A percentile compares a stretch with the other conserved stretches of the same genome.
Evolutionary conservation across 2,329 filamentous ascomycete species (phyloP).

Genomic region (Aureobasidium sp.): DNA sequence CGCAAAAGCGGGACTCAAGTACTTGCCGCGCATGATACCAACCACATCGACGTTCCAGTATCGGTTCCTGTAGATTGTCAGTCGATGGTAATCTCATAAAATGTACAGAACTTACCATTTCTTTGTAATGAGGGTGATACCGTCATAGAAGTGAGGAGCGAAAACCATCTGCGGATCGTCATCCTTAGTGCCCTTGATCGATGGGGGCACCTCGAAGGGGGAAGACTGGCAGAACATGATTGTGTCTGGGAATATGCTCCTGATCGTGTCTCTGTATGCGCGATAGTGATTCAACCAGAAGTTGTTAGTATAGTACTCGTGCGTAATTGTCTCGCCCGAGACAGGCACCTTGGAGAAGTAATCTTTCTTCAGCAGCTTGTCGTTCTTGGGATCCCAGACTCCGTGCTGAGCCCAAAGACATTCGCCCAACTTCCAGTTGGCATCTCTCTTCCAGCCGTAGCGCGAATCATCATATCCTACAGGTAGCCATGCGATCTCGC

Average conservation of each 20-base stretch:
- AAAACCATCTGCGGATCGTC: constrained; percentile 89
- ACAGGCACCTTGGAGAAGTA: constrained; percentile 77
- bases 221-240: constrained; percentile 89
- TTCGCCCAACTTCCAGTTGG: constrained; percentile 84
- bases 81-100: neutral
- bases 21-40: constrained; percentile 80
- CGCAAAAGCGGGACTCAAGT: constrained; percentile 80
- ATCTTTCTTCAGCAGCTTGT: constrained; percentile 70
- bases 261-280: constrained; percentile 64
- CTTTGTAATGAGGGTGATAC: constrained; percentile 93
- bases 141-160: constrained; percentile 93
- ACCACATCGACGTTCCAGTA: constrained; percentile 96
- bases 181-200: constrained; percentile 76
- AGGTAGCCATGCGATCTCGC: constrained; percentile 75
- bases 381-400: constrained; percentile 77
- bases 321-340: constrained; percentile 66
- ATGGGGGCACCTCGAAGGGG: constrained; percentile 82
- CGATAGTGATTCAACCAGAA: constrained; percentile 87
- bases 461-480: constrained; percentile 73
- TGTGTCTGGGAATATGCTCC: constrained; percentile 65
- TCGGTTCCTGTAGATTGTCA: constrained; percentile 54
- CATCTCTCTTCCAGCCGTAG: constrained; percentile 85
- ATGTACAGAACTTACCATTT: constrained; percentile 55
- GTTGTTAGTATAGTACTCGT: constrained; percentile 78
- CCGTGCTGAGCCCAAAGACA: constrained; percentile 97